Evolutionary conservation across 164 flowering plant species (phyloP).

Genomic region (Sextonia rubra): DNA sequence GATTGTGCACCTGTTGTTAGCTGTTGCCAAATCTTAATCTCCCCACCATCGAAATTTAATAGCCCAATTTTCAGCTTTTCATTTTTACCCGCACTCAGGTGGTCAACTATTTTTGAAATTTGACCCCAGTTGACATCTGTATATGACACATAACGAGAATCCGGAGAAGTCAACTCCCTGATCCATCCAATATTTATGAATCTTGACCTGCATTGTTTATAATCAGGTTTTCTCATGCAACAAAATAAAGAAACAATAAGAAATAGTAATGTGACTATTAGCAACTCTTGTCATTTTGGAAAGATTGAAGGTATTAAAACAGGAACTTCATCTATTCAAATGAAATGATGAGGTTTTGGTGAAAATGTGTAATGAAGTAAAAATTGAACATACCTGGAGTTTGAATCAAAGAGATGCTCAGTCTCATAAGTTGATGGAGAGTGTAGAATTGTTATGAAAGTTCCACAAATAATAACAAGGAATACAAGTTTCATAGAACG

Average conservation of each 20-base stretch:
- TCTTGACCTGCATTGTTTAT: conserved; percentile 32
- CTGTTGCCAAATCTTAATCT: conserved; percentile 33
- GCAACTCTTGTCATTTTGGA: background rate
- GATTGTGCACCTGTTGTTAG: conserved; percentile 24
- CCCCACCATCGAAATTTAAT: conserved; percentile 44
- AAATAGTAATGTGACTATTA: background rate
- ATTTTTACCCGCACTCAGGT: conserved; percentile 17
- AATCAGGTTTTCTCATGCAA: background rate
- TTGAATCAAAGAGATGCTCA: conserved; percentile 29
- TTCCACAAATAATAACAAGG: conserved; percentile 43
- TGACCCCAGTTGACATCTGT: conserved; percentile 38
- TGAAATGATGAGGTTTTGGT: background rate
- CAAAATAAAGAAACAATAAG: background rate
- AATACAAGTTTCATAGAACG: conserved; percentile 48
- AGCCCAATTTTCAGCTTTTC: conserved; percentile 35
- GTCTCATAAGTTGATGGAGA: conserved; percentile 46
- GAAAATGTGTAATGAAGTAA: background rate
- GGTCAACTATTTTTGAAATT: conserved; percentile 20
- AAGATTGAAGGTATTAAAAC: no score
- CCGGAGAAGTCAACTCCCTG: conserved; percentile 33
- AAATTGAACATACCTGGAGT: conserved; percentile 37
- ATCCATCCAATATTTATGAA: conserved; percentile 40
- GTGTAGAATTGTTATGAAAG: conserved; percentile 46
- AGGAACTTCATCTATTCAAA: background rate
- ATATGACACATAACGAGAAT: conserved; percentile 39